Percentiles rank a stretch among this genome's conserved stretches.
These are phyloP conservation scores for Buxus sempervirens DNA, from an alignment of 164 flowering plant species.

Conservation along the genomic window DNA sequence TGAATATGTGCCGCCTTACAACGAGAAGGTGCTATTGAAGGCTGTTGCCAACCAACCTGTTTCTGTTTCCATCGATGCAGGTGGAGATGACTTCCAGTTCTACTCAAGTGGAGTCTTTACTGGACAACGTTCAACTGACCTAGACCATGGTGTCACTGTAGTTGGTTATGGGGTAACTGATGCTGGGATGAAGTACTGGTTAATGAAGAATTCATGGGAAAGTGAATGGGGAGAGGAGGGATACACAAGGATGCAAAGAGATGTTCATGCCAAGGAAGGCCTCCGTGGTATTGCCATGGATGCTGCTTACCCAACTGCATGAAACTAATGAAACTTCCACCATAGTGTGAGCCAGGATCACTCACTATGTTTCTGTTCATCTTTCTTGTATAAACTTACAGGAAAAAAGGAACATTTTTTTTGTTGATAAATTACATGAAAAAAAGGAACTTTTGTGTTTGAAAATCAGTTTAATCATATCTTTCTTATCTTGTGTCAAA, in stretches of 20 bases:
- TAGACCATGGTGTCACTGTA: slow-evolving; percentile 29
- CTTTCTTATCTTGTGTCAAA: too few relatives aligned
- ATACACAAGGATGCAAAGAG: slow-evolving; percentile 24
- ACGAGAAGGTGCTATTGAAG: slow-evolving; percentile 12
- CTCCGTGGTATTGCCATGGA: slow-evolving; percentile 26
- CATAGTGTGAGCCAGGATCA: too few relatives aligned
- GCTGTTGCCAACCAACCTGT: slow-evolving; percentile 29
- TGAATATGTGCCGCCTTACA: slow-evolving; percentile 24
- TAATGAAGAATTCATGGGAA: slow-evolving; percentile 32
- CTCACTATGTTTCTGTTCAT: too few relatives aligned
- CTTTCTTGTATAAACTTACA: too few relatives aligned
- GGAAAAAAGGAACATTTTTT: too few relatives aligned
- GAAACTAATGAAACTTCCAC: not conserved
- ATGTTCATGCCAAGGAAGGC: slow-evolving; percentile 22
- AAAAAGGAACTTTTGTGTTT: too few relatives aligned
- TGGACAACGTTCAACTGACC: slow-evolving; percentile 16
- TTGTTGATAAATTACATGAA: too few relatives aligned
- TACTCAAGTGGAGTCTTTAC: too few relatives aligned
- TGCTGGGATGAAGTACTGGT: slow-evolving; percentile 25
- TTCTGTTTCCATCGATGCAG: slow-evolving; percentile 29
- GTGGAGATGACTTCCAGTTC: too few relatives aligned
- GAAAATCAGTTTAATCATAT: too few relatives aligned
- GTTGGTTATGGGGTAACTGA: slow-evolving; percentile 25
- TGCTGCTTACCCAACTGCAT: slow-evolving; percentile 26
- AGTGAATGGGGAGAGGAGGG: slow-evolving; percentile 28